These are phyloP conservation scores for Eruca vesicaria DNA, from an alignment of 441 rosid genomes.

Conservation along the genomic window DNA sequence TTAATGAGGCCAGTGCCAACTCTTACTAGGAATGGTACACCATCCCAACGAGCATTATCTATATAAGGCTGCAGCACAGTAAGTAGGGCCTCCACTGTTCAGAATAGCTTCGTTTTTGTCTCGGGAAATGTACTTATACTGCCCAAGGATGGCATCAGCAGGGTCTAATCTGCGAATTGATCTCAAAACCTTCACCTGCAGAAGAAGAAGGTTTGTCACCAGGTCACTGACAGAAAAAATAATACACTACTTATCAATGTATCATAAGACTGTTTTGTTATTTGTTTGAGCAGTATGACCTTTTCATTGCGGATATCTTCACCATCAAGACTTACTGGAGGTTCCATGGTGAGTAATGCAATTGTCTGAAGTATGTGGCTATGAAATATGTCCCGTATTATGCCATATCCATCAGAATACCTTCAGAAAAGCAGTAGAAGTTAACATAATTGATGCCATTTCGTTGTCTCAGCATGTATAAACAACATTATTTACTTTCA, in stretches of 20 bases:
- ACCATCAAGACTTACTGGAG: conserved; percentile 80
- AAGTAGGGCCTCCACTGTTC: conserved; percentile 62
- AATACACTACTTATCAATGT: neutral
- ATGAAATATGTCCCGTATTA: conserved; percentile 74
- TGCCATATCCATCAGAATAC: conserved; percentile 84
- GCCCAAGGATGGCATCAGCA: conserved; percentile 70
- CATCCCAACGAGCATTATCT: conserved; percentile 93
- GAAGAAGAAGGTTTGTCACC: conserved; percentile 17
- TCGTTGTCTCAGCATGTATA: neutral
- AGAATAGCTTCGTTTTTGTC: conserved; percentile 43
- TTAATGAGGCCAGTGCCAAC: conserved; percentile 79
- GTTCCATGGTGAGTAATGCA: conserved; percentile 88
- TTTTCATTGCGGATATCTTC: conserved; percentile 88
- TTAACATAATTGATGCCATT: conserved; percentile 9
- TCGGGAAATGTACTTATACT: conserved; percentile 52
- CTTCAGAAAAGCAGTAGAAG: conserved; percentile 29
- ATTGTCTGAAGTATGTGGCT: conserved; percentile 80
- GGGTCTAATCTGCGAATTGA: conserved; percentile 59
- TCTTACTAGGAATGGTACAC: conserved; percentile 74
- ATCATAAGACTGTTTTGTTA: neutral
- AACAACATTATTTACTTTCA: neutral
- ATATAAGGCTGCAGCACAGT: conserved; percentile 68
- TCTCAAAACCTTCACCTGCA: conserved; percentile 76
- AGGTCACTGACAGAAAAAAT: conserved; percentile 1
- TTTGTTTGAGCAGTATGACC: conserved; percentile 35